Evolutionary conservation across 2,329 filamentous ascomycete genomes (phyloP), one percentile per base, ranked within the genome.

Genomic region (Aspergillus aculeatinus): DNA sequence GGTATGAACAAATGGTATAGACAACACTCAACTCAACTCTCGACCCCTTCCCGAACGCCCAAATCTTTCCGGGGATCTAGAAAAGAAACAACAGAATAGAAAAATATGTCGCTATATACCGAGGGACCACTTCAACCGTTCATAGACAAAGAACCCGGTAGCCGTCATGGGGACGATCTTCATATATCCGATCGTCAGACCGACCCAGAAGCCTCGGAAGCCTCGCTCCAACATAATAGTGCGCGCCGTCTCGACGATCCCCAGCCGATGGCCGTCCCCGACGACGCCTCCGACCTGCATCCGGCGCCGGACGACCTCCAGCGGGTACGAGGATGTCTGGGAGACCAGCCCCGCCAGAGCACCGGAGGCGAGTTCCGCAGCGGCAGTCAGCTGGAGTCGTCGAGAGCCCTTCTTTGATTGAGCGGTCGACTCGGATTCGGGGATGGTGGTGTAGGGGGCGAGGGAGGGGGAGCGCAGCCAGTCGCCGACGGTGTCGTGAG

Each of bases 231-330:
- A 79, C 67, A 87, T 87, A 64, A 99, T 95, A 72, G 87, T 83
- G 65, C 78, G 79, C 3, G 88, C 88, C 1, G 94, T 96, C 78
- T 98, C 94, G 16, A 80, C 79, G 64, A 99, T 91, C 54, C 87
- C 82, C 50, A 96, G 77, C 50, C 90, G 82, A 68, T 87, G 91
- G 0, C 94, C 93, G 73, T 98, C 93, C 1, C 95, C 95, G 0
- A 98, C 92, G 0, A 94, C 93, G 11, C 94, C 95, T 51, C 92
- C 91, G 14, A 99, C 95, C 74, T 99, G 95, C 94, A 99, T 98
- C 51, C 95, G 84, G 64, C 95, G 84, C 61, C 95, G 83, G 60
- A 98, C 89, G 16, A 99, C 91, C 76, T 99, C 95, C 2, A 99
- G 82, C 5, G 95, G 95, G 74, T 99, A 99, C 16, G 93, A 96